Evolutionary conservation across 495 filamentous ascomycete genomes (phyloP), one percentile per base, ranked within the genome.

Genomic region (Penicillium paxilli): DNA sequence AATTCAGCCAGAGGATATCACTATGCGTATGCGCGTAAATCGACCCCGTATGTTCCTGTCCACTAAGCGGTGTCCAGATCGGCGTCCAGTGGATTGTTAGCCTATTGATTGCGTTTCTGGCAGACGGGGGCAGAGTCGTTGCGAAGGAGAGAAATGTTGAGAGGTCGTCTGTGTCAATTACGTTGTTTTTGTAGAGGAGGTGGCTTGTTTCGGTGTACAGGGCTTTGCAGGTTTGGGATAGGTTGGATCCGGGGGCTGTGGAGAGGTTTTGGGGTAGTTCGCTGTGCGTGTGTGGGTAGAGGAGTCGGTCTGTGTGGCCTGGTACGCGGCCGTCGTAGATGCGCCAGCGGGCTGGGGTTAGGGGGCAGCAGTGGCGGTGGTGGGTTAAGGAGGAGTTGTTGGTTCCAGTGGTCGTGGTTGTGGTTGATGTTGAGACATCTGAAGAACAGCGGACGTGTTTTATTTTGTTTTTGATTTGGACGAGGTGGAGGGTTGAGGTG

Each of bases 11-110:
- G 16, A 76, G 58, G 14, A 47, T 54, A 52, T 75, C 70, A 48
- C 69, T 72, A 51, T 76, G 73, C 7, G 73, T 76, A 51, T 76
- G 69, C 4, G 66, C 58, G 60, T 70, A 75, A 28, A 76, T 71
- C 1, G 70, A 73, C 11, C 62, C 59, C 32, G 62, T 65, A 16
- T 70, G 66, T 37, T 66, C 62, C 14, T 68, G 54, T 1, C 70
- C 68, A 5, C 66, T 45, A 48, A 74, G 61, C 8, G 70, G 73
- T 25, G 67, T 60, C 70, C 71, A 76, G 28, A 74, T 48, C 0
- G 73, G 71, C 40, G 58, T 69, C 68, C 69, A 76, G 35, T 76
- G 73, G 5, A 76, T 57, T 0, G 64, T 67, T 1, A 76, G 46
- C 0, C 51, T 30, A 4, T 52, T 48, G 16, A 76, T 69, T 0